phyloP scores from a whole-genome alignment of 139 green algal genomes.

The Nannochloris sp. region DNA sequence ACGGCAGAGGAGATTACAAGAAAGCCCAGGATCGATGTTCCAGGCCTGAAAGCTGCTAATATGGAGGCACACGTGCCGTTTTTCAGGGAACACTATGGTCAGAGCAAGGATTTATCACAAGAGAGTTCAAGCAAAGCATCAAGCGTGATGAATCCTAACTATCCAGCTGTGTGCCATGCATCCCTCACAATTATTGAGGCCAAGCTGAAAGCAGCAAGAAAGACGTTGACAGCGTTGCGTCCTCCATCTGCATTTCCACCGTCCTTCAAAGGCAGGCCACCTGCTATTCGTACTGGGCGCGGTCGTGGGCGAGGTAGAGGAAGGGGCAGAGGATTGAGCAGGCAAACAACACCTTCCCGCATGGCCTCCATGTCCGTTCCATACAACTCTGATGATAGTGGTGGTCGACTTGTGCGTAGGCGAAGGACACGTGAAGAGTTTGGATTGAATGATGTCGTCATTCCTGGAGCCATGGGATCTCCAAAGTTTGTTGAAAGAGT shows the following conservation, averaged over 20 bases:
- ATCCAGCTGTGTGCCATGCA: background rate
- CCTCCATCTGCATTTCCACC: background rate
- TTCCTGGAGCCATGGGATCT: constrained; percentile 4
- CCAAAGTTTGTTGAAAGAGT: constrained; percentile 42
- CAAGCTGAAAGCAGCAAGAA: background rate
- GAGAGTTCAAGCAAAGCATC: background rate
- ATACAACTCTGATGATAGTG: constrained; percentile 7
- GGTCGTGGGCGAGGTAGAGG: constrained; percentile 5
- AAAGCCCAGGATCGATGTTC: no score
- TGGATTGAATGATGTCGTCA: constrained; percentile 24
- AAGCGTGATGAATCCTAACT: background rate
- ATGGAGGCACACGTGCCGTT: background rate
- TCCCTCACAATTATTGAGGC: background rate
- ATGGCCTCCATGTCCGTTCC: constrained; percentile 7
- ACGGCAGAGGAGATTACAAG: no score
- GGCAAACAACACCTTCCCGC: background rate
- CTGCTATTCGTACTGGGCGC: background rate
- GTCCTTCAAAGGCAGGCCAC: background rate
- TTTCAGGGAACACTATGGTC: background rate
- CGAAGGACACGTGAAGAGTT: constrained; percentile 20
- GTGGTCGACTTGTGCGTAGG: constrained; percentile 2
- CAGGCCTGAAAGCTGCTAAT: background rate
- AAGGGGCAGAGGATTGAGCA: background rate
- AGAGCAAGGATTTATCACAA: background rate
- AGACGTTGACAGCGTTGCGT: background rate